Evolutionary conservation across 768 basidiomycete species (phyloP), one percentile per base, ranked within the genome.

Genomic region (Suillus spraguei): DNA sequence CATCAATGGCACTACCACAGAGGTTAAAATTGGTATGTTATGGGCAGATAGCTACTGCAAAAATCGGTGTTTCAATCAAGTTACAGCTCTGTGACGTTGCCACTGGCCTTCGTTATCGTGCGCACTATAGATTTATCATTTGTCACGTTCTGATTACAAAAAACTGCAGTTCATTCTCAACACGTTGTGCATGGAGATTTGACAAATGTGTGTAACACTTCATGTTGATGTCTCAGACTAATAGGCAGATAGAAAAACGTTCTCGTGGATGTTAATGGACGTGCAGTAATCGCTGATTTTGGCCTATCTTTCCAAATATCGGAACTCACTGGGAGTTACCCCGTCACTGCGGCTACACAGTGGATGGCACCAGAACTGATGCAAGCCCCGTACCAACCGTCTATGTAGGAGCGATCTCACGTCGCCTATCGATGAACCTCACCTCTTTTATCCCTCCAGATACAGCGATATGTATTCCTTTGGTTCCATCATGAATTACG

Each of bases 31-130:
- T 56, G 38, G 55, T 56, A 39, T 11, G 38, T 39, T 28, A 20
- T 11, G 20, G 55, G 1, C 2, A 5, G 5, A 28, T 39, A 17
- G 24, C 24, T 28, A 22, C 9, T 24, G 22, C 14, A 56, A 5
- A 38, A 24, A 5, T 28, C 16, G 17, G 24, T 6, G 24, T 11
- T 20, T 13, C 11, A 39, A 56, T 28, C 6, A 8, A 28, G 2
- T 20, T 28, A 28, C 38, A 56, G 55, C 38, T 56, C 38, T 22
- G 55, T 7, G 38, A 56, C 16, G 24, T 56, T 9, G 24, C 38
- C 16, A 39, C 55, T 28, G 55, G 55, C 38, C 55, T 56, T 56
- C 55, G 38, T 24, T 56, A 56, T 20, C 55, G 55, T 56, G 38
- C 24, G 55, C 10, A 16, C 38, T 56, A 39, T 6, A n/a, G 2